These are phyloP conservation scores for Xylaria venustula DNA, from an alignment of 495 filamentous ascomycete species.

Conservation along the genomic window DNA sequence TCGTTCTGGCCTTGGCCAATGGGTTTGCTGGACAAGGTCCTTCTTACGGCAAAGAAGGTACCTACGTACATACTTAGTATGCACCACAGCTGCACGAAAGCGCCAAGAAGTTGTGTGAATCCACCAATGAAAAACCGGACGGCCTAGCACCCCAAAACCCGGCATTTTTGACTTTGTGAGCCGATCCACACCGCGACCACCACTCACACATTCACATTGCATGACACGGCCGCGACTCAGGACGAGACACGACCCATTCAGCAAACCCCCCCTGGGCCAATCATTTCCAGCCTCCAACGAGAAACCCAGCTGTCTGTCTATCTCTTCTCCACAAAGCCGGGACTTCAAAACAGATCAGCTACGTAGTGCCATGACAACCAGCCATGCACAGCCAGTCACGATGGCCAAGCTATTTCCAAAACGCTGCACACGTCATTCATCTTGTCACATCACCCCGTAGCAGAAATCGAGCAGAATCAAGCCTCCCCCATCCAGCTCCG, in stretches of 20 bases:
- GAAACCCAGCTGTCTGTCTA: background rate
- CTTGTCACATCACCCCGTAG: background rate
- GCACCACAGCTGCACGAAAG: background rate
- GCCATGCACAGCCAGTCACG: background rate
- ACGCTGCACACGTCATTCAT: constrained; percentile 8
- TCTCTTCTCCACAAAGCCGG: background rate
- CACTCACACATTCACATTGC: background rate
- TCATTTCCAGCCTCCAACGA: background rate
- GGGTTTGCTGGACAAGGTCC: background rate
- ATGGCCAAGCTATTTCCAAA: background rate
- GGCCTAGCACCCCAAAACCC: background rate
- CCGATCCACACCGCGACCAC: no score
- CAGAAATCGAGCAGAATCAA: no score
- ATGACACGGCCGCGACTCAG: constrained; percentile 1
- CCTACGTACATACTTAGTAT: no score
- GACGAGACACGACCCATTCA: constrained; percentile 9
- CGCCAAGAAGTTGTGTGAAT: background rate
- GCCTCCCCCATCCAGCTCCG: no score
- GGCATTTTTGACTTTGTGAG: background rate
- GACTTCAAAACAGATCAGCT: background rate
- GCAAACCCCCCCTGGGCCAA: background rate
- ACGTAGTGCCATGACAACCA: background rate
- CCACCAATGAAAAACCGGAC: background rate
- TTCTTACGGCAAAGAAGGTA: background rate
- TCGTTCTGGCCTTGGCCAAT: constrained; percentile 1